Percentiles rank a stretch among this genome's conserved stretches.
These are phyloP conservation scores for Amanita phalloides DNA, from an alignment of 768 basidiomycete genomes.

Conservation along the genomic window DNA sequence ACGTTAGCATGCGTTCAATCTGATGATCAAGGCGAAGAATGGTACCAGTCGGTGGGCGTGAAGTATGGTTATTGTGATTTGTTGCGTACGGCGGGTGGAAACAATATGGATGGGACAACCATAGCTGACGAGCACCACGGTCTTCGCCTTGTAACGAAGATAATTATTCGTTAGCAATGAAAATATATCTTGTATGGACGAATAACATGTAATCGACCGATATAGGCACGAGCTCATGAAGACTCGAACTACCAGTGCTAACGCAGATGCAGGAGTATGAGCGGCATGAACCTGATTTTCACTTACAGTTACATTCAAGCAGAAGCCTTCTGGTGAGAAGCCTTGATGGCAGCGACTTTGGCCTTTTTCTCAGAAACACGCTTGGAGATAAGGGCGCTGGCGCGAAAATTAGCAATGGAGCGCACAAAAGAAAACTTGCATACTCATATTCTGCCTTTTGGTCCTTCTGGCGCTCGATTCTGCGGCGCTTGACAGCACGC, in stretches of 20 bases:
- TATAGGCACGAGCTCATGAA: not conserved
- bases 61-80: too few species aligned
- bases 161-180: not conserved
- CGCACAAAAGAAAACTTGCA: slow-evolving; percentile 14
- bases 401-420: not conserved
- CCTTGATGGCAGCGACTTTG: slow-evolving; percentile 81
- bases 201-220: not conserved
- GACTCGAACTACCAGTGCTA: not conserved
- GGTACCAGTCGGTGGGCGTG: too few species aligned
- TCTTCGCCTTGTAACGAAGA: not conserved
- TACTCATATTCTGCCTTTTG: slow-evolving; percentile 92
- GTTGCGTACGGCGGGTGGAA: too few species aligned
- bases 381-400: slow-evolving; percentile 68
- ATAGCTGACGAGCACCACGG: not conserved
- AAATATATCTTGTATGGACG: not conserved
- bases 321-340: slow-evolving; percentile 44
- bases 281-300: not conserved
- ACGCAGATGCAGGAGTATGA: not conserved
- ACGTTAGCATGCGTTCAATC: too few species aligned
- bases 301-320: not conserved
- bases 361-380: slow-evolving; percentile 90
- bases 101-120: too few species aligned
- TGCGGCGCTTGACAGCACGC: slow-evolving; percentile 77
- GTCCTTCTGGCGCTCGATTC: slow-evolving; percentile 87
- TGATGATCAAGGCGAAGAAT: too few species aligned